Evolutionary conservation across 495 filamentous ascomycete species (phyloP).

Genomic region (Hyaloscypha variabilis): DNA sequence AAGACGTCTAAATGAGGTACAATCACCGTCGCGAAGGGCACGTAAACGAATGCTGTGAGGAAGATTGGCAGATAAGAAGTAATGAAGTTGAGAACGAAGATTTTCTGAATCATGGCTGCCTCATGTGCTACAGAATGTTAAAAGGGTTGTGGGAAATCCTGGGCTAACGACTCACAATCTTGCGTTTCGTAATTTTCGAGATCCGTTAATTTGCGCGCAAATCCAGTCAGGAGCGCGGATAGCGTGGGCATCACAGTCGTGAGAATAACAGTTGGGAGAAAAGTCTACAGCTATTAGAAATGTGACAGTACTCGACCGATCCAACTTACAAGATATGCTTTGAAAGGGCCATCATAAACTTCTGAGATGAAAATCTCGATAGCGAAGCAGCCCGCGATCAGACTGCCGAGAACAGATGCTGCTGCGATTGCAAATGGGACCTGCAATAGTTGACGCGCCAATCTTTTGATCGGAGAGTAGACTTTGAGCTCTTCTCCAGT

Average conservation of each 20-base stretch:
- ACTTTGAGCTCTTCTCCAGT: constrained; percentile 82
- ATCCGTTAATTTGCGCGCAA: constrained; percentile 80
- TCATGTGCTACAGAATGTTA: constrained; percentile 55
- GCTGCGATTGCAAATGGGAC: constrained; percentile 85
- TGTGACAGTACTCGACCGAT: constrained; percentile 1
- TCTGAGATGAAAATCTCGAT: constrained; percentile 97
- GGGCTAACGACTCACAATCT: constrained; percentile 45
- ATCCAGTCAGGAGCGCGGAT: constrained; percentile 69
- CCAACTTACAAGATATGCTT: constrained; percentile 69
- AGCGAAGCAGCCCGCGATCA: constrained; percentile 86
- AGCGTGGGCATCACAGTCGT: constrained; percentile 81
- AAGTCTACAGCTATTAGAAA: constrained; percentile 62
- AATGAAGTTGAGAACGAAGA: constrained; percentile 96
- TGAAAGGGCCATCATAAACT: constrained; percentile 89
- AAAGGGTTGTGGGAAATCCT: not conserved
- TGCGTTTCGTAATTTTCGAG: constrained; percentile 92
- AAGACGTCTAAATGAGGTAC: constrained; percentile 92
- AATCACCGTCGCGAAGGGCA: constrained; percentile 86
- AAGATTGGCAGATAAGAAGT: constrained; percentile 93
- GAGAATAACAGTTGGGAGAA: constrained; percentile 84
- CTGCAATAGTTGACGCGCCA: constrained; percentile 80
- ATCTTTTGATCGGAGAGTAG: constrained; percentile 77
- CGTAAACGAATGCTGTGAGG: constrained; percentile 94
- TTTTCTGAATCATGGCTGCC: constrained; percentile 80
- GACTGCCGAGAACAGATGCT: constrained; percentile 66